These are phyloP conservation scores for Cladophialophora psammophila DNA, from an alignment of 2,329 filamentous ascomycete genomes.

Conservation along the genomic window DNA sequence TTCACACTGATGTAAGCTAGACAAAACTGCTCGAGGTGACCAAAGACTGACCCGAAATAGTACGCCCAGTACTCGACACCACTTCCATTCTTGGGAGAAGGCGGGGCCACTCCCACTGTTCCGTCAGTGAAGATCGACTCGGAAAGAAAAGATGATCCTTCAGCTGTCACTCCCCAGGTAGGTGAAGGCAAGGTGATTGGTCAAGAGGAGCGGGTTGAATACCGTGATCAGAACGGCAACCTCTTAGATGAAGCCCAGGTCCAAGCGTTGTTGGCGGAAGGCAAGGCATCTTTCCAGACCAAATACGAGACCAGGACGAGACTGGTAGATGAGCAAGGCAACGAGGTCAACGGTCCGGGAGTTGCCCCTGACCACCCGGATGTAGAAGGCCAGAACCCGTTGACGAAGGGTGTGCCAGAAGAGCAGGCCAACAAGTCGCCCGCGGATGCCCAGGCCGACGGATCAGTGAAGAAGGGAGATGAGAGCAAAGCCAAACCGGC, in stretches of 20 bases:
- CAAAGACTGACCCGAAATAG: constrained; percentile 37
- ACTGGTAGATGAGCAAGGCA: constrained; percentile 78
- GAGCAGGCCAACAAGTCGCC: constrained; percentile 45
- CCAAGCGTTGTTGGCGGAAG: constrained; percentile 71
- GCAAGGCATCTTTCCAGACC: constrained; percentile 94
- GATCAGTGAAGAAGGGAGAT: constrained; percentile 45
- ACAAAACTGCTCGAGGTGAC: not conserved
- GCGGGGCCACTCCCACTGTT: constrained; percentile 34
- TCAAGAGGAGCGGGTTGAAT: constrained; percentile 86
- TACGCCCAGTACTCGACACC: constrained; percentile 48
- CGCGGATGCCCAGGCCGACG: constrained; percentile 46
- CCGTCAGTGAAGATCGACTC: constrained; percentile 32
- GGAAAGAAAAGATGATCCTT: constrained; percentile 40
- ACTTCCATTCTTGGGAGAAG: constrained; percentile 17
- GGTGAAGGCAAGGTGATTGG: constrained; percentile 46
- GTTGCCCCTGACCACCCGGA: constrained; percentile 63
- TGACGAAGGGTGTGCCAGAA: constrained; percentile 55
- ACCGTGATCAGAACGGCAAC: constrained; percentile 93
- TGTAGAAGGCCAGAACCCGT: constrained; percentile 64
- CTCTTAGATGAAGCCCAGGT: constrained; percentile 85
- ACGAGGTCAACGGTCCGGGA: constrained; percentile 67
- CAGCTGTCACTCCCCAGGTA: constrained; percentile 45
- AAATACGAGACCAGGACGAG: constrained; percentile 94
- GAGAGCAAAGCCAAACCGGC: constrained; percentile 54
- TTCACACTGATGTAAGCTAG: constrained; percentile 80